Evolutionary conservation across 2,329 filamentous ascomycete species (phyloP).

Genomic region (Phoma sp.): DNA sequence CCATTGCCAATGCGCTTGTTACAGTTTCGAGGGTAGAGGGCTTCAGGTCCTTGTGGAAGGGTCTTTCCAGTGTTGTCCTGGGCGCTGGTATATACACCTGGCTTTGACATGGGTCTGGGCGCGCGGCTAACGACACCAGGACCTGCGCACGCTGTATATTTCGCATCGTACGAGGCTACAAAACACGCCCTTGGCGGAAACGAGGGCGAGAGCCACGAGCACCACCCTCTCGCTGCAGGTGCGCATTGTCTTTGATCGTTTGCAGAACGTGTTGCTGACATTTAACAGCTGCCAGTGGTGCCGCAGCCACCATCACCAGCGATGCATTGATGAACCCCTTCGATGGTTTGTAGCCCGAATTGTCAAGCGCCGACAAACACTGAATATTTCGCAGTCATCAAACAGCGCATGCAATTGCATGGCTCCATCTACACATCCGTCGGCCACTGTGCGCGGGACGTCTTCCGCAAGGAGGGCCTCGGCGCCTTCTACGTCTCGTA

Average conservation of each 20-base stretch:
- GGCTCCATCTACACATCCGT: constrained; percentile 92
- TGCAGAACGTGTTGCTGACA: constrained; percentile 42
- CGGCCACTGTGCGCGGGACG: constrained; percentile 81
- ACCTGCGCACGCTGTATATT: constrained; percentile 96
- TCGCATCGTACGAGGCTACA: constrained; percentile 95
- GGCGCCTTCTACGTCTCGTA: constrained; percentile 98
- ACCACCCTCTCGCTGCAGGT: constrained; percentile 95
- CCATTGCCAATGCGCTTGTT: constrained; percentile 85
- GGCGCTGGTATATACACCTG: constrained; percentile 73
- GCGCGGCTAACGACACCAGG: constrained; percentile 60
- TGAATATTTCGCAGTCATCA: constrained; percentile 73
- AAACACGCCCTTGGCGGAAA: constrained; percentile 97
- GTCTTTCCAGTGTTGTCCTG: constrained; percentile 93
- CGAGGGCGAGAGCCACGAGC: constrained; percentile 79
- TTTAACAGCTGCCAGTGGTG: constrained; percentile 80
- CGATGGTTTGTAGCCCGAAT: constrained; percentile 70
- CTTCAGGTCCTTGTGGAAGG: constrained; percentile 90
- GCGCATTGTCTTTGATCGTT: constrained; percentile 33
- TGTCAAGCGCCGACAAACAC: constrained; percentile 9
- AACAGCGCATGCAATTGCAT: constrained; percentile 98
- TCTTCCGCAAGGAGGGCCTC: constrained; percentile 87
- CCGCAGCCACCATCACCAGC: constrained; percentile 93
- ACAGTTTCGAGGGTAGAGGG: constrained; percentile 92
- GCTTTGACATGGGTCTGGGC: not conserved
- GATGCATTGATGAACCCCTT: constrained; percentile 99